Percentiles rank a stretch among this genome's conserved stretches.
Evolutionary conservation across 129 eudicot genomes (phyloP).

Genomic region (Apium graveolens): DNA sequence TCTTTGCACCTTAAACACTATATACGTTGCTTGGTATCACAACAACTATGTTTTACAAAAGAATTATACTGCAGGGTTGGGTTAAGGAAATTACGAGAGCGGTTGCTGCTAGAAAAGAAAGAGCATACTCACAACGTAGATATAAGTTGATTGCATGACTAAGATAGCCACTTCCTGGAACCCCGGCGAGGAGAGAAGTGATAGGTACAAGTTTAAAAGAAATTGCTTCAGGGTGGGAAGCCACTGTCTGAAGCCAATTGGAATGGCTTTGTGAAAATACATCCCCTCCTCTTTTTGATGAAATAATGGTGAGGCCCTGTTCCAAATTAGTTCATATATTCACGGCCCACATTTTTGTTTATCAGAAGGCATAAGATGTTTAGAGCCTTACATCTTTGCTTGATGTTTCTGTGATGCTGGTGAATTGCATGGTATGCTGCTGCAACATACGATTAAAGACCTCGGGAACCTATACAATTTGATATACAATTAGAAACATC

Average conservation of each 20-base stretch:
- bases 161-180: conserved; percentile 90
- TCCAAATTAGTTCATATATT: conserved; percentile 19
- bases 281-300: conserved; percentile 87
- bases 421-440: conserved; percentile 66
- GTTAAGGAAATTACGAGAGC: background rate
- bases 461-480: conserved; percentile 59
- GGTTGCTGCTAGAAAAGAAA: background rate
- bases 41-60: background rate
- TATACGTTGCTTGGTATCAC: background rate
- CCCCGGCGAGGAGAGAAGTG: conserved; percentile 75
- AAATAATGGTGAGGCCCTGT: conserved; percentile 72
- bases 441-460: conserved; percentile 78
- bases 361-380: conserved; percentile 5
- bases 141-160: conserved; percentile 89
- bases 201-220: conserved; percentile 77
- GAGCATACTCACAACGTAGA: conserved; percentile 59
- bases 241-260: conserved; percentile 79
- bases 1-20: background rate
- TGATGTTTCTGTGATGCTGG: conserved; percentile 72
- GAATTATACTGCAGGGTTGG: background rate
- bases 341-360: conserved; percentile 4
- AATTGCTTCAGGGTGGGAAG: conserved; percentile 68
- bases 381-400: conserved; percentile 70
- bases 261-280: conserved; percentile 72
- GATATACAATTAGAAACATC: background rate